Evolutionary conservation across 2,329 filamentous ascomycete genomes (phyloP), one percentile per base, ranked within the genome.

Genomic region (Fusarium protoensiforme): DNA sequence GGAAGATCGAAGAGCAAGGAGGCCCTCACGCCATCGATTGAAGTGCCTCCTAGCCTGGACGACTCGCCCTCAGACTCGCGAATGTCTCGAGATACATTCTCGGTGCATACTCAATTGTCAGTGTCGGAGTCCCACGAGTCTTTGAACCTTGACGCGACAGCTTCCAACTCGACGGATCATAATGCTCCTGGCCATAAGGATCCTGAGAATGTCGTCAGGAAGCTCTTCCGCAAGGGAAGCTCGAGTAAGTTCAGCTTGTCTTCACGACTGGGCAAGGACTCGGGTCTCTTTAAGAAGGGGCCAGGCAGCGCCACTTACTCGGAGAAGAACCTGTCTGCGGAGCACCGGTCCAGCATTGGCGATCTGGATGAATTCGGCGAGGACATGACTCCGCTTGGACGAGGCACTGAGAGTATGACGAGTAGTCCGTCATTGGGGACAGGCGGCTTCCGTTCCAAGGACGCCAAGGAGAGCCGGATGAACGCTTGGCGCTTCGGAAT

Each of bases 221-320:
- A 91, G 78, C 84, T 92, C 57, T 87, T 92, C 64, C 88, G 90
- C 35, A 92, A 92, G 82, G 89, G 90, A 58, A 91, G 89, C 79
- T 90, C 89, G 8, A 87, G 89, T 80, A 92, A 92, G 82, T 92
- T 92, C 79, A 89, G 89, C 79, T 83, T 92, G 67, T 87, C 90
- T 14, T 89, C 89, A 57, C 80, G 88, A 66, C 77, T 88, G 22
- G 85, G 85, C 60, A 92, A 90, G 76, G 87, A 88, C 54, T 85
- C 86, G 31, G 80, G 83, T 11, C 80, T 89, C 29, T 90, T 89
- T 74, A 90, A 91, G 84, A 91, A 91, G 76, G 88, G 87, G 4
- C 84, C 87, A 7, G 86, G 88, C 56, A 91, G 88, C 78, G 84
- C 86, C 18, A 85, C 86, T 57, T 87, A 89, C 74, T 89, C 88